Percentiles rank a stretch among this genome's conserved stretches.
These are phyloP conservation scores for Pelargonium nanum DNA, from an alignment of 345 rosid species.

Conservation along the genomic window DNA sequence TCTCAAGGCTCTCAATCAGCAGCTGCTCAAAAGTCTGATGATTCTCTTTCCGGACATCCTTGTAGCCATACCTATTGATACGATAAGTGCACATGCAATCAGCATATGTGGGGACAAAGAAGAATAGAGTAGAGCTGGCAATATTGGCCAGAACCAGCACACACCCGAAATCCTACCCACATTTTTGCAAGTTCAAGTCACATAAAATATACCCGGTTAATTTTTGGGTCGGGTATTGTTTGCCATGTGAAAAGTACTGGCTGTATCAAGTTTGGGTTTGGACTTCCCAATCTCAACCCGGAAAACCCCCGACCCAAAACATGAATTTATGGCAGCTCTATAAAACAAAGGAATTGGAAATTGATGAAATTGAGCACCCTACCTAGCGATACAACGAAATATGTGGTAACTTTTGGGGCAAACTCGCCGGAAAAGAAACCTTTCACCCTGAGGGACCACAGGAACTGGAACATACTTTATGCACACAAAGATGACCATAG, in stretches of 20 bases:
- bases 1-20: constrained; percentile 83
- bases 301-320: too few species aligned
- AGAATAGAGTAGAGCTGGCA: too few species aligned
- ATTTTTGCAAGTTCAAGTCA: too few species aligned
- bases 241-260: too few species aligned
- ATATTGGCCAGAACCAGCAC: too few species aligned
- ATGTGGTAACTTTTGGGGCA: constrained; percentile 70
- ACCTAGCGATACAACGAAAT: constrained; percentile 87
- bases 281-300: too few species aligned
- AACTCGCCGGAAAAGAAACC: constrained; percentile 83
- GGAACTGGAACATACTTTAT: constrained; percentile 87
- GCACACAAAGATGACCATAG: constrained; percentile 72
- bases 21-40: constrained; percentile 77
- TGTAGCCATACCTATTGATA: constrained; percentile 68
- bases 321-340: too few species aligned
- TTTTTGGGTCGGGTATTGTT: too few species aligned
- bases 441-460: constrained; percentile 71
- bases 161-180: too few species aligned
- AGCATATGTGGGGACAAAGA: too few species aligned
- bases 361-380: constrained; percentile 11
- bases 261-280: too few species aligned
- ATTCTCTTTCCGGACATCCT: constrained; percentile 68
- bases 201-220: too few species aligned
- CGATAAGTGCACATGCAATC: not conserved
- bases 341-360: not conserved